Percentiles rank a stretch among this genome's conserved stretches.
Evolutionary conservation across 2,329 filamentous ascomycete genomes (phyloP).

Genomic region (Hypoxylon sp.): DNA sequence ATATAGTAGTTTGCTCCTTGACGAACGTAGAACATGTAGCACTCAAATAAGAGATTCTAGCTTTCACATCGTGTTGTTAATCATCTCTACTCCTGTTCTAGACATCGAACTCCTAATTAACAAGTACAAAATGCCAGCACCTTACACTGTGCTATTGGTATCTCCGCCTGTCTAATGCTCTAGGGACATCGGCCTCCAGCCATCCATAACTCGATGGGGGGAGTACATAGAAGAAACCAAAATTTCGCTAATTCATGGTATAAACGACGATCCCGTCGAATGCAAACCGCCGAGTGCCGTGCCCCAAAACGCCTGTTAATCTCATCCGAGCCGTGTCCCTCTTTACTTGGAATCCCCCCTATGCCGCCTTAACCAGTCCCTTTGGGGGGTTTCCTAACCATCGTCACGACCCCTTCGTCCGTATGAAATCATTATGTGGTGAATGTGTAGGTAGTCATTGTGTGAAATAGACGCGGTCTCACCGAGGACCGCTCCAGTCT

Average conservation of each 20-base stretch:
- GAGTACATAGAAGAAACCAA: slow-evolving; percentile 30
- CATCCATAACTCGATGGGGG: slow-evolving; percentile 15
- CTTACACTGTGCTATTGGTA: slow-evolving; percentile 29
- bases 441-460: slow-evolving; percentile 16
- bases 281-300: slow-evolving; percentile 28
- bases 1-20: not conserved
- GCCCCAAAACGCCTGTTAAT: slow-evolving; percentile 36
- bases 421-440: slow-evolving; percentile 30
- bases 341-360: slow-evolving; percentile 23
- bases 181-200: slow-evolving; percentile 22
- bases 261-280: slow-evolving; percentile 32
- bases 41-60: not conserved
- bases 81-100: slow-evolving; percentile 22
- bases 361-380: slow-evolving; percentile 26
- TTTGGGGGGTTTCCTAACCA: slow-evolving; percentile 1
- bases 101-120: slow-evolving; percentile 12
- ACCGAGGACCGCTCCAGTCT: slow-evolving; percentile 47
- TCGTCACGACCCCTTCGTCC: slow-evolving; percentile 11
- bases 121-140: slow-evolving; percentile 25
- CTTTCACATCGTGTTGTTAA: not conserved
- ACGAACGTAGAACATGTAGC: not conserved
- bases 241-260: slow-evolving; percentile 29
- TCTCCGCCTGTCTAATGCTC: slow-evolving; percentile 34
- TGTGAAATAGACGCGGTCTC: slow-evolving; percentile 12
- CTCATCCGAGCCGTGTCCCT: slow-evolving; percentile 42